Conservation (phyloP, 2,329 filamentous ascomycete genomes). For the Whalleya microplaca region DNA sequence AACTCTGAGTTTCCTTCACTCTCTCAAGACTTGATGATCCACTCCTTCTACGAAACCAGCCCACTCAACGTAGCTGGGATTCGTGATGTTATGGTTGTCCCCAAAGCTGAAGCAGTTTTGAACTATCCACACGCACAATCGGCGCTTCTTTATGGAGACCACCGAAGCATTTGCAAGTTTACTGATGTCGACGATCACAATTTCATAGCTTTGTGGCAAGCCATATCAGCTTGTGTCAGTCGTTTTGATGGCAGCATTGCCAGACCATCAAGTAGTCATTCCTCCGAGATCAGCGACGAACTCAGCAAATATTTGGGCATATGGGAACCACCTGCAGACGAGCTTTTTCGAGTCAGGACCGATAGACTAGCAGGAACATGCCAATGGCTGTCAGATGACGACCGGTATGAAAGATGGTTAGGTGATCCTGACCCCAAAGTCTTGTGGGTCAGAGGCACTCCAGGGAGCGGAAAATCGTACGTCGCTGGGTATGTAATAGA, state of each 20-base stretch:
- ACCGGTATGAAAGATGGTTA: slow-evolving; percentile 19
- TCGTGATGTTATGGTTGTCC: slow-evolving; percentile 25
- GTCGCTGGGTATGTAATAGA: slow-evolving; percentile 35
- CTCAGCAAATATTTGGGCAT: slow-evolving; percentile 20
- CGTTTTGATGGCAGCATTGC: not conserved
- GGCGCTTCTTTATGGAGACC: slow-evolving; percentile 34
- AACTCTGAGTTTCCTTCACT: slow-evolving; percentile 33
- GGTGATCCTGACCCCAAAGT: slow-evolving; percentile 8
- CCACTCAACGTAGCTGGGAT: slow-evolving; percentile 10
- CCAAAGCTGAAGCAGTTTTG: slow-evolving; percentile 30
- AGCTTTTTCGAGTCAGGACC: slow-evolving; percentile 16
- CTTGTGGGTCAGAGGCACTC: slow-evolving; percentile 39
- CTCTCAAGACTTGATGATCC: slow-evolving; percentile 24
- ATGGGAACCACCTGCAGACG: slow-evolving; percentile 20
- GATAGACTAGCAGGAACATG: slow-evolving; percentile 26
- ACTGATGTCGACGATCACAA: slow-evolving; percentile 27
- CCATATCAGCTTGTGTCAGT: slow-evolving; percentile 4
- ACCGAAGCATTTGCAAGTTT: slow-evolving; percentile 39
- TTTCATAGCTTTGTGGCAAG: slow-evolving; percentile 31
- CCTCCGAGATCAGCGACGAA: not conserved
- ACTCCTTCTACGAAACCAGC: slow-evolving; percentile 37
- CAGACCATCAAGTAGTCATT: too few relatives aligned
- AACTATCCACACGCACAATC: slow-evolving; percentile 31
- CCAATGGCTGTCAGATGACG: slow-evolving; percentile 26
- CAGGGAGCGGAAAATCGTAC: slow-evolving; percentile 40